phyloP scores from a whole-genome alignment of 2,329 filamentous ascomycete genomes.

The Dothideomycetes sp. region DNA sequence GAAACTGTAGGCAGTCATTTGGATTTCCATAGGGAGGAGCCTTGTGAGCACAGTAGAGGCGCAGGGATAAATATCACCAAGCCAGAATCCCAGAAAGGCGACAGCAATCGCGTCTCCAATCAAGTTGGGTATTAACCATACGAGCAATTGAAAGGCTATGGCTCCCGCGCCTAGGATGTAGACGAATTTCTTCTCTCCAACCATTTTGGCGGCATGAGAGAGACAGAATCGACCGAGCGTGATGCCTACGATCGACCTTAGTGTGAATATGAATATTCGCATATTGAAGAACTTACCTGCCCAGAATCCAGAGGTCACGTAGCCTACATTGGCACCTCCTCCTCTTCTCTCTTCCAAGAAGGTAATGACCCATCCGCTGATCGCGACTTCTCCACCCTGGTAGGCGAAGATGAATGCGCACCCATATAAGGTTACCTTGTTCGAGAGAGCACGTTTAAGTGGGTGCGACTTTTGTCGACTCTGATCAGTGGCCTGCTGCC shows the following conservation, averaged over 20 bases:
- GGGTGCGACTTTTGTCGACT: conserved; percentile 40
- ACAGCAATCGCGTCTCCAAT: conserved; percentile 41
- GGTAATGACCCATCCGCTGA: conserved; percentile 78
- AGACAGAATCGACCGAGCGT: conserved; percentile 51
- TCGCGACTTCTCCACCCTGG: conserved; percentile 73
- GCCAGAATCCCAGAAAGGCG: conserved; percentile 56
- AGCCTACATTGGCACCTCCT: conserved; percentile 60
- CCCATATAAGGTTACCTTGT: conserved; percentile 56
- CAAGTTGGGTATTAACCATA: conserved; percentile 70
- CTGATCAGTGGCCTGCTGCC: conserved; percentile 25
- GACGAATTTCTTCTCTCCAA: conserved; percentile 64
- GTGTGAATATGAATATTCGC: too few species aligned
- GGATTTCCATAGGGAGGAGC: conserved; percentile 46
- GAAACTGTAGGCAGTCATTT: conserved; percentile 53
- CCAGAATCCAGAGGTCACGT: conserved; percentile 63
- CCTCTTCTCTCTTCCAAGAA: conserved; percentile 66
- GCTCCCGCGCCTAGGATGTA: conserved; percentile 51
- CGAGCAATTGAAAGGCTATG: conserved; percentile 59
- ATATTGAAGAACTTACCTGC: too few species aligned
- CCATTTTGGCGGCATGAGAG: conserved; percentile 50
- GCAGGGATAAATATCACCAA: conserved; percentile 73
- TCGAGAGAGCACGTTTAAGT: conserved; percentile 39
- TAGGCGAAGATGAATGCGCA: conserved; percentile 78
- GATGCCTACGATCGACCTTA: too few species aligned
- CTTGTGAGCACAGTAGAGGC: conserved; percentile 53